Evolutionary conservation across 345 rosid species (phyloP), one percentile per base, ranked within the genome.

Genomic region (Lepidium aucheri): DNA sequence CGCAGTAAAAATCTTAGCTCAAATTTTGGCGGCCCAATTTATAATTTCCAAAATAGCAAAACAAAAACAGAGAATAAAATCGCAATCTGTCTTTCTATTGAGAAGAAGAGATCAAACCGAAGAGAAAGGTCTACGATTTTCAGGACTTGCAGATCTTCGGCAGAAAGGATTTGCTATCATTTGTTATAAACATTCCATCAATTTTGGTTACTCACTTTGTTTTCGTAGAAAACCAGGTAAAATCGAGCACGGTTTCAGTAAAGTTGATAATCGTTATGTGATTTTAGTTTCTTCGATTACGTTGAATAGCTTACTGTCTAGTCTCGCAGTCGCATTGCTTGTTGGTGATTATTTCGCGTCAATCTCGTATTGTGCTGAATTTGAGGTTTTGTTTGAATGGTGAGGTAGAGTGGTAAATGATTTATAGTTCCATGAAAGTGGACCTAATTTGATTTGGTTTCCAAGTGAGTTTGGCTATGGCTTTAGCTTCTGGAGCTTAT

Each of bases 21-120:
- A 16, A 38, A 9, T 18, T 54, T 67, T 66, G 7, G 71, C 4
- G 71, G 63, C 71, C 63, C 71, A 55, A 10, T 44, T 44, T 14
- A 0, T 8, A 41, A 35, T 12, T 2, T 40, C 13, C 53, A 34
- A 64, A 39, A 26, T 41, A 39, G 11, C 52, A 32, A 34, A 40
- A 39, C 3, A 24, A 3, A 24, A 24, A 20, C 22, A 2, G 22
- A 24, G 26, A 24, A 24, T 24, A 3, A 24, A 24, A 24, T 24
- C 20, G 45, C 13, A 40, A 11, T 5, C 12, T 12, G 9, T 3
- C 6, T 40, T 6, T 13, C 5, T 15, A 9, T 16, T 16, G 22
- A 42, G 62, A 65, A 32, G 52, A 53, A 52, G 52, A 63, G 67
- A 36, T 16, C n/a, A 61, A 33, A 42, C 66, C 17, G 32, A 32